Conservation (phyloP, 805 yeast species). For the Saccharomycopsis sp. region DNA sequence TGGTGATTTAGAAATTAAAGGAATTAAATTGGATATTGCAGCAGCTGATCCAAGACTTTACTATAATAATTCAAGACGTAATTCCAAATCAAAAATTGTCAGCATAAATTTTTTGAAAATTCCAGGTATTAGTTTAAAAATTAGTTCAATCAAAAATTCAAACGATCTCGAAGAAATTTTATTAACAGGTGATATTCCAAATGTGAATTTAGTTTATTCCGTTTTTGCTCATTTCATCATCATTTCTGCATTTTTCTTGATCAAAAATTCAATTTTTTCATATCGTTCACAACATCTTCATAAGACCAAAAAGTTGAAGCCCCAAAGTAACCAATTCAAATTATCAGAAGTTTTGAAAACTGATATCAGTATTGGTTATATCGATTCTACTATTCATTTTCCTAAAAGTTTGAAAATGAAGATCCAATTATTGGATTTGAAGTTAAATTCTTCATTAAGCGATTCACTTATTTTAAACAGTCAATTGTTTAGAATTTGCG, state of each 20-base stretch:
- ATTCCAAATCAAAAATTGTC: slow-evolving; percentile 22
- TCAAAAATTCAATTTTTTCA: slow-evolving; percentile 31
- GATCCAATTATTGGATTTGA: slow-evolving; percentile 31
- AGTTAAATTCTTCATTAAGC: slow-evolving; percentile 18
- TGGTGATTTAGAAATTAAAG: slow-evolving; percentile 13
- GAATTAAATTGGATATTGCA: slow-evolving; percentile 19
- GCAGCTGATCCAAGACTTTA: slow-evolving; percentile 21
- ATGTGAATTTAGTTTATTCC: slow-evolving; percentile 27
- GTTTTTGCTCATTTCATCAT: slow-evolving; percentile 35
- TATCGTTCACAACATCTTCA: slow-evolving; percentile 2
- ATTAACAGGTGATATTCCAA: slow-evolving; percentile 22
- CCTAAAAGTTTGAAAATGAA: slow-evolving; percentile 40
- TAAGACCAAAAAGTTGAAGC: slow-evolving; percentile 8
- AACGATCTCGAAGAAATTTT: neutral
- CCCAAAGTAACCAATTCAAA: slow-evolving; percentile 19
- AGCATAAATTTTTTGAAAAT: slow-evolving; percentile 26
- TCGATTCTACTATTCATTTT: slow-evolving; percentile 26
- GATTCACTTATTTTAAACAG: slow-evolving; percentile 23
- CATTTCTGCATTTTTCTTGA: slow-evolving; percentile 34
- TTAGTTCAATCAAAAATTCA: slow-evolving; percentile 20
- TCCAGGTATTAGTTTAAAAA: slow-evolving; percentile 21
- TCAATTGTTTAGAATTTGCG: slow-evolving; percentile 33
- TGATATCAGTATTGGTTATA: slow-evolving; percentile 20
- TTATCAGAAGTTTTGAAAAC: slow-evolving; percentile 20
- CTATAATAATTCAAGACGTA: slow-evolving; percentile 25